Evolutionary conservation across 169 alveolate genomes (phyloP), one percentile per base, ranked within the genome.

Genomic region (Eimeria falciformis): DNA sequence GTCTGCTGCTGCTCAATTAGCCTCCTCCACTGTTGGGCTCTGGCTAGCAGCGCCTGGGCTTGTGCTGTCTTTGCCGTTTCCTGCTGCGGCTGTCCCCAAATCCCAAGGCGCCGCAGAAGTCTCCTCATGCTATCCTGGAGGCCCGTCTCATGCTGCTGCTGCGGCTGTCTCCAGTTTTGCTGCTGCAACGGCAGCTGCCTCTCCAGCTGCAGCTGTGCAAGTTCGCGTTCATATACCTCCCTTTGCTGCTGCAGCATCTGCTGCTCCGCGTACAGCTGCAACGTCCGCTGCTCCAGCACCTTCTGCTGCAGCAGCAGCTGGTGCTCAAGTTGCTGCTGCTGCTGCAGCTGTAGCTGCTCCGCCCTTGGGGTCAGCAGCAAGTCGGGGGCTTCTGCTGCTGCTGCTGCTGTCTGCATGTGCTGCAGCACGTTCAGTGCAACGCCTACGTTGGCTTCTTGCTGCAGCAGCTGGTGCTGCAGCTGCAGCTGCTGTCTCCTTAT

Each of bases 391-490:
- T 27, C 68, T 46, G 68, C 86, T 77, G 86, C 68, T 45, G 68
- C 86, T 33, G 65, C 68, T 45, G 21, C 21, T 21, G 65, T 23
- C 25, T 77, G 86, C 45, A 77, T 65, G 25, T 77, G 46, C 69
- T 77, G 86, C 25, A 77, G 86, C 86, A 47, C 47, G 11, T 77
- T 47, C 47, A 77, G 33, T 3, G 86, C 86, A 65, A 29, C 45
- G 50, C 14, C 2, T 7, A 77, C 86, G 46, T 77, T 77, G 33
- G 68, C 47, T 17, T 77, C 86, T 68, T 77, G 86, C 65, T 46
- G 69, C 69, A 77, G 86, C 86, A 77, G 68, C 86, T 77, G 86
- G 46, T 77, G 86, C 69, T 23, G 69, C 86, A 77, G 86, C 43
- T 21, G 43, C n/a, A 46, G 69, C 86, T 77, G 86, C 86, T 77